Evolutionary conservation across 2,329 filamentous ascomycete genomes (phyloP), one percentile per base, ranked within the genome.

Genomic region (Penicillium sp.): DNA sequence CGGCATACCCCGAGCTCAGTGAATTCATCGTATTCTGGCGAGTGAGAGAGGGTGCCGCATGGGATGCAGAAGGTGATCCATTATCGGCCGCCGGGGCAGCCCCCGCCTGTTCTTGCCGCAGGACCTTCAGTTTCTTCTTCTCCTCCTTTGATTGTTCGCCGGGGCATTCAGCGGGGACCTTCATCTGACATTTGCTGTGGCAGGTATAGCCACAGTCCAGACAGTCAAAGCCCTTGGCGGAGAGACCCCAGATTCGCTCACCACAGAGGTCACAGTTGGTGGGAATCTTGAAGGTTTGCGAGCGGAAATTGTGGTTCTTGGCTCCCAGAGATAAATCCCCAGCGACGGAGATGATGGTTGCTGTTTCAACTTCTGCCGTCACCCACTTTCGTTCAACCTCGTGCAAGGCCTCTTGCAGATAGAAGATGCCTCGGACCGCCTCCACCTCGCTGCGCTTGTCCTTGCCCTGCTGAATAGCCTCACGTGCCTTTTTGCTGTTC

Each of bases 141-240:
- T 95, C 90, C 53, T 97, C 93, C 70, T 97, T 98, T 54, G 78
- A 85, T 65, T 93, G 83, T 64, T 97, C 93, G 43, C 93, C 93
- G 0, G 93, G 93, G 64, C 93, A 98, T 65, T 95, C 88, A 6
- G 93, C 87, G 0, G 93, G 90, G 0, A 97, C 93, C 71, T 97
- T 98, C 85, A 98, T 93, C 73, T 98, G 89, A 67, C 93, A 98
- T 73, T 98, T 98, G 75, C 85, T 94, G 71, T 98, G 93, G 65
- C 93, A 98, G 2, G 90, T 96, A 71, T 96, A 98, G 32, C 94
- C 93, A 63, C 93, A 98, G 67, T 97, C 91, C 58, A 86, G 82
- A 64, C 93, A 98, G 66, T 95, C 90, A 64, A 95, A 94, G 0
- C 93, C 93, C 71, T 98, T 98, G 34, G 93, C 91, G 28, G 89